phyloP scores from a whole-genome alignment of 1,139 yeast genomes.

The Blastobotrys indianensis region DNA sequence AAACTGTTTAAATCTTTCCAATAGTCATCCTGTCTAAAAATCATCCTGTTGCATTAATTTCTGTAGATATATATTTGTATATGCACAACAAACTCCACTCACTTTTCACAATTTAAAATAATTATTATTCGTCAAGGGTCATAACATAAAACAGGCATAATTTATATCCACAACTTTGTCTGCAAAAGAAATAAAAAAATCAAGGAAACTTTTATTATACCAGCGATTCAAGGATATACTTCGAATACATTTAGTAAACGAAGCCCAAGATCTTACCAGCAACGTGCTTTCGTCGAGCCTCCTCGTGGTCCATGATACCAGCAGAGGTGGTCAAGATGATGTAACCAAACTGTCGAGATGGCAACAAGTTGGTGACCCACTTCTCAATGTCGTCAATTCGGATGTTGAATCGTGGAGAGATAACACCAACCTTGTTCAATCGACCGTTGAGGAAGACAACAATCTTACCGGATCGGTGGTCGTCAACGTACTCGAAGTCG shows the following conservation, averaged over 20 bases:
- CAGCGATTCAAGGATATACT: not conserved
- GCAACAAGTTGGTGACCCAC: slow-evolving; percentile 96
- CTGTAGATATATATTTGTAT: not conserved
- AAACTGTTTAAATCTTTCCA: not conserved
- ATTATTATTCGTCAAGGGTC: not conserved
- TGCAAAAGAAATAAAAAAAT: not conserved
- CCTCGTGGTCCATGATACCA: slow-evolving; percentile 99
- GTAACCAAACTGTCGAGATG: slow-evolving; percentile 98
- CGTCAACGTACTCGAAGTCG: slow-evolving; percentile 97
- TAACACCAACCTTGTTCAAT: slow-evolving; percentile 97
- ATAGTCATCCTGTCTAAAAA: no score
- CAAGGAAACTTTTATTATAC: slow-evolving; percentile 1
- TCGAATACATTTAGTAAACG: slow-evolving; percentile 56
- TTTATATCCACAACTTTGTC: not conserved
- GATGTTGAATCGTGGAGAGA: slow-evolving; percentile 96
- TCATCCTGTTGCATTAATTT: not conserved
- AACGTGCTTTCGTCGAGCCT: slow-evolving; percentile 99
- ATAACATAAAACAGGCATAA: not conserved
- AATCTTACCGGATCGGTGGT: slow-evolving; percentile 98
- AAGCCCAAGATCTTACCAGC: slow-evolving; percentile 97
- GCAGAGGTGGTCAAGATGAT: slow-evolving; percentile 97
- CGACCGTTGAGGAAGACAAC: slow-evolving; percentile 97
- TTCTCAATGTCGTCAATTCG: slow-evolving; percentile 89
- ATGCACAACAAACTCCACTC: not conserved
- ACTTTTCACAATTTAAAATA: not conserved